Evolutionary conservation across 768 basidiomycete species (phyloP).

Genomic region (Lactarius deliciosus): DNA sequence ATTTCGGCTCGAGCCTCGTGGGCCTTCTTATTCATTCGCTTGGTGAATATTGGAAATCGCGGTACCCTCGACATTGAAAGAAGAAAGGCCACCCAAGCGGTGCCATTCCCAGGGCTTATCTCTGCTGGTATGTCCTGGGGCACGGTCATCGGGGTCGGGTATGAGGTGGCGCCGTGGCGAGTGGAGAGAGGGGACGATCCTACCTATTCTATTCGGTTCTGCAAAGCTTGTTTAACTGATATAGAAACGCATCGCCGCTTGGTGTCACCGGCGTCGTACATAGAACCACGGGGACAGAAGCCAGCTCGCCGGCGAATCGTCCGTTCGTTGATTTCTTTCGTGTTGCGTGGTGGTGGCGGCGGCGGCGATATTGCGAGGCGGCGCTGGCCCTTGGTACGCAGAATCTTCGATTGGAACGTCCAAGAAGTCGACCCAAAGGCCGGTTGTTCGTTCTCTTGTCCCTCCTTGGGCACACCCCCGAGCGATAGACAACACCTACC

Average conservation of each 20-base stretch:
- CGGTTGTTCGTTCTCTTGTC: neutral
- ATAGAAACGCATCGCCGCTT: neutral
- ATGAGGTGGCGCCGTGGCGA: neutral
- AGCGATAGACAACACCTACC: too few species aligned
- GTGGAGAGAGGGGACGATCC: neutral
- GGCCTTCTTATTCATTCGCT: neutral
- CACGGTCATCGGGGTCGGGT: neutral
- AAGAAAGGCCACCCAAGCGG: neutral
- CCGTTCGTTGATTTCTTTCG: neutral
- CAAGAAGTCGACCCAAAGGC: neutral
- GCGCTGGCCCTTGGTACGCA: neutral
- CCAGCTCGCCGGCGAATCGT: neutral
- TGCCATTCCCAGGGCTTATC: neutral
- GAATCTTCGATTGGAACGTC: neutral
- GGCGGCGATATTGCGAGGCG: neutral
- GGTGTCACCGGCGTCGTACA: neutral
- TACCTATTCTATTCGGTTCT: neutral
- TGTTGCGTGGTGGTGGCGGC: neutral
- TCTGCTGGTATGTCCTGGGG: neutral
- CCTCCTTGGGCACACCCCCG: neutral
- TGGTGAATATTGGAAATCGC: neutral
- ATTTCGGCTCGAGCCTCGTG: neutral
- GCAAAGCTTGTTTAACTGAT: neutral
- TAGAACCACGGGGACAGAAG: neutral
- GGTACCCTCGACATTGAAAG: neutral